These are phyloP conservation scores for Leptomonas pyrrhocoris DNA, from an alignment of 208 protist species.

Conservation along the genomic window DNA sequence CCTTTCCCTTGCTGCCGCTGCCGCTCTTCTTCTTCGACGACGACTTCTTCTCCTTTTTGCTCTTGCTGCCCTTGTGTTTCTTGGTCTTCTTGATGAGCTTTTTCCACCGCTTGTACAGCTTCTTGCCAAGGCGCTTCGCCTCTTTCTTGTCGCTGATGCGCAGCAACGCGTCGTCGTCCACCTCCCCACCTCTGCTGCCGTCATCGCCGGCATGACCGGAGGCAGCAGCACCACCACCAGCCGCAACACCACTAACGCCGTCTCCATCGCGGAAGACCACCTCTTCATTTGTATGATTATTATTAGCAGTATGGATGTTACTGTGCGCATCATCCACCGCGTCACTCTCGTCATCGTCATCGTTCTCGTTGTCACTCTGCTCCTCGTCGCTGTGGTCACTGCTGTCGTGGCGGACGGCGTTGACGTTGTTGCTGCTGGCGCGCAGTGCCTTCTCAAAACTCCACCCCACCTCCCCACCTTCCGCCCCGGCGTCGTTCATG, in stretches of 20 bases:
- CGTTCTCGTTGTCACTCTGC: neutral
- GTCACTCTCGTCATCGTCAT: neutral
- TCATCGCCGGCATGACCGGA: neutral
- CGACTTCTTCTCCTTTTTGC: slow-evolving; percentile 25
- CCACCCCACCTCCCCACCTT: slow-evolving; percentile 11
- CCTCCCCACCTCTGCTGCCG: neutral
- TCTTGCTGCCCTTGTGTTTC: slow-evolving; percentile 28
- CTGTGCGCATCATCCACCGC: neutral
- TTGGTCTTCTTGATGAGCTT: slow-evolving; percentile 47
- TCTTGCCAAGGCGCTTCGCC: slow-evolving; percentile 56
- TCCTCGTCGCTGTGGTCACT: slow-evolving; percentile 8
- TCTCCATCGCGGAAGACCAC: slow-evolving; percentile 16
- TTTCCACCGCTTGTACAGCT: slow-evolving; percentile 81
- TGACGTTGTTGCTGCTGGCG: neutral
- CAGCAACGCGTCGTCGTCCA: slow-evolving; percentile 50
- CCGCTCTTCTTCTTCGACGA: slow-evolving; percentile 26
- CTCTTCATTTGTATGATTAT: neutral
- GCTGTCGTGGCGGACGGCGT: neutral
- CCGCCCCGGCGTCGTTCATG: slow-evolving; percentile 7
- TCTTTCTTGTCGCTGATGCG: slow-evolving; percentile 52
- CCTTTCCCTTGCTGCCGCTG: slow-evolving; percentile 29
- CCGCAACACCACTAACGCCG: neutral
- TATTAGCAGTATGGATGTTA: too few species aligned
- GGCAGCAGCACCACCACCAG: neutral
- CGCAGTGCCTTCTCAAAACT: slow-evolving; percentile 33